A percentile compares a stretch with the other conserved stretches of the same genome.
Evolutionary conservation across 148 eudicot genomes (phyloP).

Genomic region (Fallopia convolvulus): DNA sequence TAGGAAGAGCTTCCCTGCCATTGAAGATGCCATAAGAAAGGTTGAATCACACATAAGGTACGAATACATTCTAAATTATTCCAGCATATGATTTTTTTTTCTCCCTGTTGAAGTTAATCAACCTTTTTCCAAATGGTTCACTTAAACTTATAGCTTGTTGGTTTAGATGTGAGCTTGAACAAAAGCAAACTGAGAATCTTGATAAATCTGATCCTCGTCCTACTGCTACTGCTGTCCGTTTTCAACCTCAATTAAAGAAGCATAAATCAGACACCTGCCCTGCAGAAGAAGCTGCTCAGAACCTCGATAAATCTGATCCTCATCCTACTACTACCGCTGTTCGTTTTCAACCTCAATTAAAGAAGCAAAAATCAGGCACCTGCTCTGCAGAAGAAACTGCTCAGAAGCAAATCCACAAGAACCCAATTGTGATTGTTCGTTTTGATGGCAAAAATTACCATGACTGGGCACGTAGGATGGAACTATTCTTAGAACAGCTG

Average conservation of each 20-base stretch:
- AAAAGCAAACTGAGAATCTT: constrained; percentile 16
- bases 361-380: background rate
- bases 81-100: background rate
- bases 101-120: background rate
- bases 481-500: constrained; percentile 41
- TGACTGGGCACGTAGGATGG: constrained; percentile 54
- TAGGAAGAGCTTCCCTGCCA: constrained; percentile 39
- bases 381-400: background rate
- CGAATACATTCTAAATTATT: background rate
- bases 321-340: background rate
- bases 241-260: background rate
- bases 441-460: constrained; percentile 55
- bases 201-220: background rate
- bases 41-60: constrained; percentile 49
- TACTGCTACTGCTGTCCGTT: background rate
- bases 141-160: background rate
- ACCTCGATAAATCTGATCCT: background rate
- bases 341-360: background rate
- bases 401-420: background rate
- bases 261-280: background rate
- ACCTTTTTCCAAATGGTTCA: background rate
- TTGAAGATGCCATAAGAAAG: constrained; percentile 52
- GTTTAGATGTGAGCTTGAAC: constrained; percentile 32
- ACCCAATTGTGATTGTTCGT: constrained; percentile 29
- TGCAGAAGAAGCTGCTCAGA: background rate